Conservation (phyloP, 106 monocot genomes). For the Phalaenopsis equestris region DNA sequence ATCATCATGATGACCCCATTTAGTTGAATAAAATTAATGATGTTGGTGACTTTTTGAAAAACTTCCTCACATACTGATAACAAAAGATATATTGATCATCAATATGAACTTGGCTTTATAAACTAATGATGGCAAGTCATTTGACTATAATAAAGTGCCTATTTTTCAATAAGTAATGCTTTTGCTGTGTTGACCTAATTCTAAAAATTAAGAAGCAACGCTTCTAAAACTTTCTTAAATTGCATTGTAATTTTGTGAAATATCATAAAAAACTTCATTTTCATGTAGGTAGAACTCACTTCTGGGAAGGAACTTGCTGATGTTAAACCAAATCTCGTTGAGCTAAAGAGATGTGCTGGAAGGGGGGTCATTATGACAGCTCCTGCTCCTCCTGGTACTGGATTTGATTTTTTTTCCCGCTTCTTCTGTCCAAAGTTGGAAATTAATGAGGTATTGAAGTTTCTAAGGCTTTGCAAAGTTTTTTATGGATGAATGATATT, state of each 20-base stretch:
- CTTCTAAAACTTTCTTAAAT: neutral
- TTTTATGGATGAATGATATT: neutral
- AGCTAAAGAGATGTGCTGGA: constrained; percentile 33
- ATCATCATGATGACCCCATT: too few species aligned
- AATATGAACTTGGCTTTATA: too few species aligned
- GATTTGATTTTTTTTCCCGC: constrained; percentile 44
- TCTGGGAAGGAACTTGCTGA: constrained; percentile 44
- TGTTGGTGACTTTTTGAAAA: too few species aligned
- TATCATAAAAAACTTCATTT: neutral
- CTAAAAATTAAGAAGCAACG: neutral
- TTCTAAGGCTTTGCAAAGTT: neutral
- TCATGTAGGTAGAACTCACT: constrained; percentile 35
- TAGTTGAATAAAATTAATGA: too few species aligned
- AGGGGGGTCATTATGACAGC: constrained; percentile 43
- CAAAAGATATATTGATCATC: too few species aligned
- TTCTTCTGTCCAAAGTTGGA: constrained; percentile 64
- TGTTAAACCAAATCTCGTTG: constrained; percentile 36
- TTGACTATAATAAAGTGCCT: too few species aligned
- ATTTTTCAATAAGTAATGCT: neutral
- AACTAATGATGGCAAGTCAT: too few species aligned
- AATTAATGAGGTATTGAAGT: constrained; percentile 51
- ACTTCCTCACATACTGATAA: too few species aligned
- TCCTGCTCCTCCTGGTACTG: constrained; percentile 45
- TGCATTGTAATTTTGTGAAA: neutral
- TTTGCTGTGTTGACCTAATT: neutral